These are phyloP conservation scores for Cubamyces lactineus DNA, from an alignment of 768 basidiomycete species.

Conservation along the genomic window DNA sequence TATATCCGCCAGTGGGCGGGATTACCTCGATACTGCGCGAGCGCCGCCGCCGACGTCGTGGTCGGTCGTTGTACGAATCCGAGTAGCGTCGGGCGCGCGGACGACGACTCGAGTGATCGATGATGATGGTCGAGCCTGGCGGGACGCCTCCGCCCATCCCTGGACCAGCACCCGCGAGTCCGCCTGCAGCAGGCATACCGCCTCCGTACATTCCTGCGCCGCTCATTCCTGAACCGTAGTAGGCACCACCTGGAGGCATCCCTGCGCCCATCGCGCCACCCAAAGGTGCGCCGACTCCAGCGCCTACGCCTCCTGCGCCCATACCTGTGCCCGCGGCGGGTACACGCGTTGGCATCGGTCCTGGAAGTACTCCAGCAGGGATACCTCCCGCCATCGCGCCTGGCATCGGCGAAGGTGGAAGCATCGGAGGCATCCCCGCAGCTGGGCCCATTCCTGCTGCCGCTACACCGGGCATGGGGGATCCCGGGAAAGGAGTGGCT, in stretches of 20 bases:
- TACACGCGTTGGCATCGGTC: neutral
- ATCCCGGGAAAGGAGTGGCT: neutral
- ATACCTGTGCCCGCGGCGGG: neutral
- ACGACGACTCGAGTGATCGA: conserved; percentile 2
- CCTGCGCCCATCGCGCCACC: conserved; percentile 2
- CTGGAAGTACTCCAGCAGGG: neutral
- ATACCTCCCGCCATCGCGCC: neutral
- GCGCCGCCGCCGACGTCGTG: neutral
- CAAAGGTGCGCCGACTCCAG: neutral
- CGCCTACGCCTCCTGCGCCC: neutral
- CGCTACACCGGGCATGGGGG: neutral
- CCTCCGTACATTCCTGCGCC: conserved; percentile 2
- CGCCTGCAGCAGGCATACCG: neutral
- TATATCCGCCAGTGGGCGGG: neutral
- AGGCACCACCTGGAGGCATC: neutral
- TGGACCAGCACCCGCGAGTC: neutral
- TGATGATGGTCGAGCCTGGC: conserved; percentile 30
- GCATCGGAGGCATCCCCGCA: conserved; percentile 1
- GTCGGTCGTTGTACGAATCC: conserved; percentile 5
- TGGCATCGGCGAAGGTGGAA: neutral
- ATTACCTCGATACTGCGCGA: conserved; percentile 12
- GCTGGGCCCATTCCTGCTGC: neutral
- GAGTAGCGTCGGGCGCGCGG: conserved; percentile 9
- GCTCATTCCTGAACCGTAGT: neutral
- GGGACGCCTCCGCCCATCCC: conserved; percentile 5